These are phyloP conservation scores for Collariella sp. DNA, from an alignment of 495 filamentous ascomycete genomes.

Conservation along the genomic window DNA sequence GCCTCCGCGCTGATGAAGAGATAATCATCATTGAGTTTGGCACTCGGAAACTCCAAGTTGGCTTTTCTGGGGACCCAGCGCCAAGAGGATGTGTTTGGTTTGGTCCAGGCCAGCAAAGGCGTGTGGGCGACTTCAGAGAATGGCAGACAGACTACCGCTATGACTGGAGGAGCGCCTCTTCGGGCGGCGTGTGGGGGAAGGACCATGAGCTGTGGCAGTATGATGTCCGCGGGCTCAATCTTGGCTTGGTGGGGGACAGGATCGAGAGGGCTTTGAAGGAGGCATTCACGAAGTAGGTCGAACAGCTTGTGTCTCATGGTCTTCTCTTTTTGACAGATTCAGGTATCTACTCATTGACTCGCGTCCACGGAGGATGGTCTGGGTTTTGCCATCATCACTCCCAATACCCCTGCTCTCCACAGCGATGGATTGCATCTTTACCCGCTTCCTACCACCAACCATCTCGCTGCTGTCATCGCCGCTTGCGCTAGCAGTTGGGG, in stretches of 20 bases:
- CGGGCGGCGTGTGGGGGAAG: constrained; percentile 52
- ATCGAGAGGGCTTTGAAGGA: constrained; percentile 76
- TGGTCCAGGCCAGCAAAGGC: constrained; percentile 60
- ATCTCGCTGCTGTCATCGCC: constrained; percentile 72
- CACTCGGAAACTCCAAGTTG: constrained; percentile 66
- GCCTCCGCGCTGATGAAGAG: constrained; percentile 77
- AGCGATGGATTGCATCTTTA: constrained; percentile 66
- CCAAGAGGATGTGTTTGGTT: constrained; percentile 67
- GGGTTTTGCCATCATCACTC: constrained; percentile 67
- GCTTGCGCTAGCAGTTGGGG: constrained; percentile 61
- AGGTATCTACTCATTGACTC: constrained; percentile 72
- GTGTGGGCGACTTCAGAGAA: constrained; percentile 72
- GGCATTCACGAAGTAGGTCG: constrained; percentile 63
- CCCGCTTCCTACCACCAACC: constrained; percentile 68
- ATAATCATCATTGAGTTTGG: constrained; percentile 75
- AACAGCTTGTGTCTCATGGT: not conserved
- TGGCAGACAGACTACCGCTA: constrained; percentile 52
- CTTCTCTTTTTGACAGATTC: not conserved
- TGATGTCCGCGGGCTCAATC: constrained; percentile 61
- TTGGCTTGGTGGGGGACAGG: constrained; percentile 78
- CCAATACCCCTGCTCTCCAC: constrained; percentile 72
- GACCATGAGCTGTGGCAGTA: constrained; percentile 74
- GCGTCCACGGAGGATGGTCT: constrained; percentile 57
- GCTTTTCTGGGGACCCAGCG: constrained; percentile 70
- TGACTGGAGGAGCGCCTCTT: constrained; percentile 35